Evolutionary conservation across 441 rosid species (phyloP), one percentile per base, ranked within the genome.

Genomic region (Gossypium trilobum): DNA sequence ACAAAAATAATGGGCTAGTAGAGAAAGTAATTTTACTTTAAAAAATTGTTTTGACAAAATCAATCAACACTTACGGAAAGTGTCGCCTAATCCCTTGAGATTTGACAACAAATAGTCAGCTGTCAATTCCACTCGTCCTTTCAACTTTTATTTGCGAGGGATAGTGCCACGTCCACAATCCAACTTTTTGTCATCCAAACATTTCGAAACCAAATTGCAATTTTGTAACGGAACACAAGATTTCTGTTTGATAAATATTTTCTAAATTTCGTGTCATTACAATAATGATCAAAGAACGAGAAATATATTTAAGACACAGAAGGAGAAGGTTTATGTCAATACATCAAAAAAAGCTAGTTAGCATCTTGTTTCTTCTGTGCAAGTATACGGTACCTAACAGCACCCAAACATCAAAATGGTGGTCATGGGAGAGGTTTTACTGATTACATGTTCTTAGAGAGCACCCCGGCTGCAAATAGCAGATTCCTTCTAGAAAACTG

Each of bases 401-500:
- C 60, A n/a, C 31, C 27, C n/a, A 8, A 36, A 39, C 16, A 19
- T 63, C 23, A 10, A 5, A 25, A 8, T 19, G 22, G 22, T 20
- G 61, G 61, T 39, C 5, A 36, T 3, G 9, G 46, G 1, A 4
- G 22, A 2, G 27, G 20, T 14, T 55, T 3, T 6, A 8, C 9
- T 55, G 25, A 19, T 56, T 69, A 75, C 46, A 33, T 71, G 9
- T 77, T 83, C 79, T 87, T 91, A 19, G 91, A 84, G 76, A 92
- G 85, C 22, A 78, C 91, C 59, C 94, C 97, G 2, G 97, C 91
- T 2, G 90, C 95, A 73, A 94, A 92, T 59, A 92, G 86, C 58
- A 92, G 82, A 83, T 92, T 94, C 79, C 97, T 86, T 72, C 90
- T 82, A 16, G 97, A 93, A 78, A 90, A 93, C 97, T 93, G 87